Evolutionary conservation across 2,329 filamentous ascomycete genomes (phyloP).

Genomic region (Knufia fluminis): DNA sequence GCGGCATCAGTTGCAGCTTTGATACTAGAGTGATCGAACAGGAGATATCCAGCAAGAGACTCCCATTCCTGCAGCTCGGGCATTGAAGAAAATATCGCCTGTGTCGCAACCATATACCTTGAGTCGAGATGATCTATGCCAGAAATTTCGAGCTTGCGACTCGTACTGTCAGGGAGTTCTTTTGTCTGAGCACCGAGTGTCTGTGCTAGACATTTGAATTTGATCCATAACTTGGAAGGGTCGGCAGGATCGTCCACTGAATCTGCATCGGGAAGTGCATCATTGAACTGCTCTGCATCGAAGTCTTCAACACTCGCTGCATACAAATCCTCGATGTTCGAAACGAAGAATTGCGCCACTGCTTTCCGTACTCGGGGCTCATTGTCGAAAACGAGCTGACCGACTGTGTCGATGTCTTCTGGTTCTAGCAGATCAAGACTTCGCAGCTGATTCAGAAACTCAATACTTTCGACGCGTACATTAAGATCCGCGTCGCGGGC

Average conservation of each 20-base stretch:
- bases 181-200: slow-evolving; percentile 72
- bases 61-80: slow-evolving; percentile 80
- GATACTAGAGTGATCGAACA: slow-evolving; percentile 77
- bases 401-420: slow-evolving; percentile 79
- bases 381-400: slow-evolving; percentile 78
- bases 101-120: slow-evolving; percentile 74
- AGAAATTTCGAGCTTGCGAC: slow-evolving; percentile 45
- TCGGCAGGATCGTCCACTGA: slow-evolving; percentile 62
- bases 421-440: slow-evolving; percentile 82
- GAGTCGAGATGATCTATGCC: slow-evolving; percentile 59
- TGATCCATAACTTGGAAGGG: slow-evolving; percentile 76
- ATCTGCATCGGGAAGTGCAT: slow-evolving; percentile 60
- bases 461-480: slow-evolving; percentile 71
- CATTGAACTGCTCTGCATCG: slow-evolving; percentile 70
- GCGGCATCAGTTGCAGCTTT: slow-evolving; percentile 44
- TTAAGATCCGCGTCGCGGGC: slow-evolving; percentile 71
- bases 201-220: slow-evolving; percentile 81
- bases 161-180: slow-evolving; percentile 48
- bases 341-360: slow-evolving; percentile 81
- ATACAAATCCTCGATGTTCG: slow-evolving; percentile 74
- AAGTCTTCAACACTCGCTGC: slow-evolving; percentile 73
- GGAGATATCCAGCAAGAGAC: slow-evolving; percentile 73
- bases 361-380: slow-evolving; percentile 79
- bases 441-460: slow-evolving; percentile 71
- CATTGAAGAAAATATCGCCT: slow-evolving; percentile 75